Conservation (phyloP, 108 stramenopile genomes). For the Fragilariopsis cylindrus region DNA sequence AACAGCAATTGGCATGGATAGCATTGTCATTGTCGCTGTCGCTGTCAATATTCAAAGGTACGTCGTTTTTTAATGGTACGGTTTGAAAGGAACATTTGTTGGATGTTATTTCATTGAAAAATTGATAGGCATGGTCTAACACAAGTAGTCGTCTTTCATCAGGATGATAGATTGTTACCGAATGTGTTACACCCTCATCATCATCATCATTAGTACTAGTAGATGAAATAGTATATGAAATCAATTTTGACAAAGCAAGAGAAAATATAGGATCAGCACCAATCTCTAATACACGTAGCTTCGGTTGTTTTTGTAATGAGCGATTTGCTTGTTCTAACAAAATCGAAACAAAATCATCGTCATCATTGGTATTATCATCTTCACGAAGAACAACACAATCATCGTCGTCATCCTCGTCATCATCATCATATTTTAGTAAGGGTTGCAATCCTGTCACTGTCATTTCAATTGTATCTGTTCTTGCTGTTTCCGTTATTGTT, state of each 20-base stretch:
- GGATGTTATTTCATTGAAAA: not conserved
- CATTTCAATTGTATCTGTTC: not conserved
- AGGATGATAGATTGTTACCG: not conserved
- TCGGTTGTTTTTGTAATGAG: not conserved
- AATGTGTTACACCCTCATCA: no score
- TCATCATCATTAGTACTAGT: not conserved
- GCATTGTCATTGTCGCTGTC: not conserved
- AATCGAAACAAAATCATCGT: not conserved
- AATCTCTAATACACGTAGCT: not conserved
- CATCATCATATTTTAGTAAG: not conserved
- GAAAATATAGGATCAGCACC: conserved; percentile 1
- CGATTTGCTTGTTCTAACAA: no score
- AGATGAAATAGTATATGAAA: not conserved
- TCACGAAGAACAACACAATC: not conserved
- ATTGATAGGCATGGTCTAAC: not conserved
- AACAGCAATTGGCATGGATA: not conserved
- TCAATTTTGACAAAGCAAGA: not conserved
- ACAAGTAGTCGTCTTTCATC: conserved; percentile 1
- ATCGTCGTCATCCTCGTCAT: not conserved
- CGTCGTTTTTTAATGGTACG: not conserved
- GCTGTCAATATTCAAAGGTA: not conserved
- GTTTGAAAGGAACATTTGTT: not conserved
- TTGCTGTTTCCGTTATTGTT: not conserved
- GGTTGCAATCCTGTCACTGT: no score
- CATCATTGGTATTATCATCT: not conserved